These are phyloP conservation scores for Fagopyrum esculentum DNA, from an alignment of 148 eudicot species.

Conservation along the genomic window DNA sequence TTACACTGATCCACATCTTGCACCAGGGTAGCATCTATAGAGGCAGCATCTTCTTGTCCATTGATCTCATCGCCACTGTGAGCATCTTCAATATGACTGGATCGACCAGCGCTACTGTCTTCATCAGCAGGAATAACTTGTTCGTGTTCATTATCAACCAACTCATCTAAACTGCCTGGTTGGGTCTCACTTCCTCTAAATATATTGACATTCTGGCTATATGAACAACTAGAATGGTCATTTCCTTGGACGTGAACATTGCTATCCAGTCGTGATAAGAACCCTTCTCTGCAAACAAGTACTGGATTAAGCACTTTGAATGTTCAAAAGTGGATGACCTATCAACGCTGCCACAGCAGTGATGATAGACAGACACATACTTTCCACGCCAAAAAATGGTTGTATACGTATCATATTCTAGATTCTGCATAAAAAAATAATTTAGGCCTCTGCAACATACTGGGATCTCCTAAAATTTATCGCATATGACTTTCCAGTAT, in stretches of 20 bases:
- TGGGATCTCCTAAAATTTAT: too few species aligned
- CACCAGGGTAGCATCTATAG: slow-evolving; percentile 20
- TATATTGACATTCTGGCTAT: slow-evolving; percentile 19
- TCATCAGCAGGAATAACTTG: slow-evolving; percentile 23
- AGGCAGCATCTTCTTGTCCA: slow-evolving; percentile 22
- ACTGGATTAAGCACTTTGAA: slow-evolving; percentile 4
- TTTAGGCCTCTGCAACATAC: too few species aligned
- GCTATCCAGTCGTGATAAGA: slow-evolving; percentile 57
- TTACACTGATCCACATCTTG: slow-evolving; percentile 17
- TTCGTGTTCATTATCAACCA: slow-evolving; percentile 22
- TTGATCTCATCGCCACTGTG: neutral
- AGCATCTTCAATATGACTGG: slow-evolving; percentile 12
- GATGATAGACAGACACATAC: neutral
- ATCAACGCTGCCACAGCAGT: neutral
- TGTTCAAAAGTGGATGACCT: neutral
- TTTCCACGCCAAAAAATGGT: too few species aligned
- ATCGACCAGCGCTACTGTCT: slow-evolving; percentile 20
- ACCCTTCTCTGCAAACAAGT: slow-evolving; percentile 64
- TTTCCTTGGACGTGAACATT: slow-evolving; percentile 29
- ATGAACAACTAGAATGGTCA: slow-evolving; percentile 34
- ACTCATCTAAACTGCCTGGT: slow-evolving; percentile 28
- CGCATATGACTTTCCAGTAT: too few species aligned
- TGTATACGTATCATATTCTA: too few species aligned
- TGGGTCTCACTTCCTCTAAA: slow-evolving; percentile 27
- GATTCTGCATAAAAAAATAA: too few species aligned